Base-by-base conservation (phyloP, 163 green algal species). In the Scenedesmus sp. region DNA sequence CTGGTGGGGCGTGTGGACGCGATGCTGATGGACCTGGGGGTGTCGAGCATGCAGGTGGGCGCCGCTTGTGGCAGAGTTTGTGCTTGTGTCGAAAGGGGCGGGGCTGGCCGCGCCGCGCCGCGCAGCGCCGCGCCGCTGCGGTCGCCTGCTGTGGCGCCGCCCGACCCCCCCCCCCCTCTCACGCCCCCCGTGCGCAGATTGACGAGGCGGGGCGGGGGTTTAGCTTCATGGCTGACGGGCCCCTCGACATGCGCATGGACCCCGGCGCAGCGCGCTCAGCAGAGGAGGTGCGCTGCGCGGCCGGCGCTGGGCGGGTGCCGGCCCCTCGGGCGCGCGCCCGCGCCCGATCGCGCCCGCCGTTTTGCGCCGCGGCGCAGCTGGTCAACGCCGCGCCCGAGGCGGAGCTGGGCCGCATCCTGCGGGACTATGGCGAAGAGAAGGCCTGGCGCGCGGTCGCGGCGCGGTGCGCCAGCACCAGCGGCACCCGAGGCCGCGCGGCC, bases 371-470 rank as follows among this genome's bases (percentile, higher is more conserved):
- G 22, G 85, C 82, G 50, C 57, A 90, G 34, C 57, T 95, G 20
- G 84, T 99, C 1, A 99, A 99, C 85, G 85, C 63, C 24, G 97
- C 89, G 87, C 78, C 89, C 2, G 95, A 99, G 87, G 80, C 73
- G 2, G 87, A 95, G 67, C 81, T 99, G 45, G 94, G 89, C 1
- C 63, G 82, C 18, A 92, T 99, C 33, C 83, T 99, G 1, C 81
- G 89, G 4, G 93, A 98, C 36, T 98, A 94, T 81, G 96, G 96
- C 2, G 96, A 99, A 82, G 95, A 98, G 85, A 92, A 92, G 57
- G 75, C 87, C 75, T 98, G 93, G 93, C 80, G 80, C 10, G 69
- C 77, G 64, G 83, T 99, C 29, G 95, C 96, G 7, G 39, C 77
- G 18, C 91, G 91, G 90, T 34, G 22, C 45, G 42, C 22, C 29